Evolutionary conservation across 495 filamentous ascomycete species (phyloP).

Genomic region (Aspergillus indologenus): DNA sequence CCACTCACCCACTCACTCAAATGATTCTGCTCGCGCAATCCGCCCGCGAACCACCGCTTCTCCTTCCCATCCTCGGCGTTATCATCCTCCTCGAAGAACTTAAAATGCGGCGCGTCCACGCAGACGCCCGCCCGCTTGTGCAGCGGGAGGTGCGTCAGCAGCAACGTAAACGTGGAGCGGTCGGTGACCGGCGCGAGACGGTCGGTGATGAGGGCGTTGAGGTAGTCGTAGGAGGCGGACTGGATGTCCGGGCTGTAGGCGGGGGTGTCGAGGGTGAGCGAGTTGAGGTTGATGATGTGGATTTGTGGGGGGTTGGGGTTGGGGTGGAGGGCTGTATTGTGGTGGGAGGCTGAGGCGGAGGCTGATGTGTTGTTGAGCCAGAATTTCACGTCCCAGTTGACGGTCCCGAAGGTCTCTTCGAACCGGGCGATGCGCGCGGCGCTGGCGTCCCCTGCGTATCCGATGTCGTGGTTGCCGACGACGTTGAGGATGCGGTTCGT

Average conservation of each 20-base stretch:
- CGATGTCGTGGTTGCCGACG: constrained; percentile 92
- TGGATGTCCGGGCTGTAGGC: constrained; percentile 63
- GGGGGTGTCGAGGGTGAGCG: constrained; percentile 86
- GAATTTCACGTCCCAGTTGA: constrained; percentile 85
- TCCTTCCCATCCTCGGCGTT: constrained; percentile 26
- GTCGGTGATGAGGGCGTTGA: constrained; percentile 64
- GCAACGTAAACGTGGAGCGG: constrained; percentile 65
- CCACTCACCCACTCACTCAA: constrained; percentile 62
- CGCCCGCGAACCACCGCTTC: constrained; percentile 48
- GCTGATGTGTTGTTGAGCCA: constrained; percentile 22
- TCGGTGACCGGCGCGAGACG: constrained; percentile 65
- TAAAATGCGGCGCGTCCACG: constrained; percentile 77
- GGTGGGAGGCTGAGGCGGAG: neutral
- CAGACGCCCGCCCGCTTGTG: constrained; percentile 82
- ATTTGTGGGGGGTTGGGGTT: constrained; percentile 49
- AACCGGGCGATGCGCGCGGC: constrained; percentile 69
- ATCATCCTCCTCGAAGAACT: constrained; percentile 57
- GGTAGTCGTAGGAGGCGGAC: constrained; percentile 67
- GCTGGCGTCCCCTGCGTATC: constrained; percentile 88
- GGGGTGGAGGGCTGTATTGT: constrained; percentile 26
- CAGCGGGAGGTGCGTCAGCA: constrained; percentile 89
- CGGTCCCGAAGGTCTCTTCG: constrained; percentile 74
- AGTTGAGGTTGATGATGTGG: constrained; percentile 82
- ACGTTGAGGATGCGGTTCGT: constrained; percentile 75
- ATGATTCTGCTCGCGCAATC: constrained; percentile 89